phyloP scores from a whole-genome alignment of 345 rosid species.

The Gynandropsis gynandra region DNA sequence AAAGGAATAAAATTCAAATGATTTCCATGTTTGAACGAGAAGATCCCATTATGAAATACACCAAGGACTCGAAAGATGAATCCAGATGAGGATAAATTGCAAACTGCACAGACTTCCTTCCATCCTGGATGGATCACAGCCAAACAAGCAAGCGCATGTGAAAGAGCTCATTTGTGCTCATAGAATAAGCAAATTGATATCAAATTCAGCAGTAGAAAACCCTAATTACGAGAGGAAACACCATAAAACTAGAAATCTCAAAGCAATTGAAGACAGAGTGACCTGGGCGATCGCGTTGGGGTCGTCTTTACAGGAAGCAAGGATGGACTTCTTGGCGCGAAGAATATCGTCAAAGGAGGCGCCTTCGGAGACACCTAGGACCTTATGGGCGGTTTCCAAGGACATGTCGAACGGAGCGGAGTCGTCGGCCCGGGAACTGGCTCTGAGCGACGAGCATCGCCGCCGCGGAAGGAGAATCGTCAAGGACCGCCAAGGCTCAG shows the following conservation, averaged over 20 bases:
- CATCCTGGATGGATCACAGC: too few relatives aligned
- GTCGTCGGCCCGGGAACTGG: slow-evolving; percentile 81
- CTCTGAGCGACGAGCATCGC: slow-evolving; percentile 28
- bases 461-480: slow-evolving; percentile 33
- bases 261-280: neutral
- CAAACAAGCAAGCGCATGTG: too few relatives aligned
- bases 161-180: neutral
- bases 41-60: too few relatives aligned
- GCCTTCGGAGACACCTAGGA: slow-evolving; percentile 78
- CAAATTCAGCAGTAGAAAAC: too few relatives aligned
- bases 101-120: too few relatives aligned
- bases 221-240: too few relatives aligned
- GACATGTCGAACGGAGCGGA: slow-evolving; percentile 94
- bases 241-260: too few relatives aligned
- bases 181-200: neutral
- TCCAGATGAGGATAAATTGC: neutral
- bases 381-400: slow-evolving; percentile 85
- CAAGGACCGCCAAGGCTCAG: slow-evolving; percentile 39
- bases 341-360: slow-evolving; percentile 93
- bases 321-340: slow-evolving; percentile 77
- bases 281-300: slow-evolving; percentile 80
- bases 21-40: too few relatives aligned
- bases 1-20: neutral
- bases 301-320: slow-evolving; percentile 72
- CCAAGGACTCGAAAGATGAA: neutral